Evolutionary conservation across 2,329 filamentous ascomycete species (phyloP).

Genomic region (Atkinsonella hypoxylon): DNA sequence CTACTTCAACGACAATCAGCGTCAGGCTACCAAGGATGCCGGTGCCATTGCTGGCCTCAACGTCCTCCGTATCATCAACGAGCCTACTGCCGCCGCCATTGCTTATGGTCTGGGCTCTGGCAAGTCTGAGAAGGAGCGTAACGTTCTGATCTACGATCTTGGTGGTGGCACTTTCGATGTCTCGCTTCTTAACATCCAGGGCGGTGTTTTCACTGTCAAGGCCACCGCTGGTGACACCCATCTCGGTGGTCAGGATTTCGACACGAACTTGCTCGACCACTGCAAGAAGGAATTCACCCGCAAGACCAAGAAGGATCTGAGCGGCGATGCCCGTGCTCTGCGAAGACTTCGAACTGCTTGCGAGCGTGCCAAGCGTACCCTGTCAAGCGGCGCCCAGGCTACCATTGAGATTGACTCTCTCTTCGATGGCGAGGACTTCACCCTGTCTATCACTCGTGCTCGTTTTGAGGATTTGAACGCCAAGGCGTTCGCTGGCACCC

Average conservation of each 20-base stretch:
- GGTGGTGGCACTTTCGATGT: slow-evolving; percentile 99
- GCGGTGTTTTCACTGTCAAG: slow-evolving; percentile 98
- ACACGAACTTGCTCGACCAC: slow-evolving; percentile 88
- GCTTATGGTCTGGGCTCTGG: slow-evolving; percentile 93
- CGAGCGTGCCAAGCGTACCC: slow-evolving; percentile 98
- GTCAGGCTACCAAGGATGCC: slow-evolving; percentile 98
- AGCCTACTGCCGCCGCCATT: slow-evolving; percentile 95
- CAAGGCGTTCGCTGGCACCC: slow-evolving; percentile 85
- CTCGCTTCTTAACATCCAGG: slow-evolving; percentile 95
- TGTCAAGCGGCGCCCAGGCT: slow-evolving; percentile 94
- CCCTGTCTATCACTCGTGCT: slow-evolving; percentile 92
- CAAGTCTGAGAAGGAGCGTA: slow-evolving; percentile 95
- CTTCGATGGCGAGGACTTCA: slow-evolving; percentile 96
- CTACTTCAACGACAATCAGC: slow-evolving; percentile 99
- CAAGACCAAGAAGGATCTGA: slow-evolving; percentile 66
- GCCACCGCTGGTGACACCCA: slow-evolving; percentile 96
- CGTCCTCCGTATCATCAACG: slow-evolving; percentile 99
- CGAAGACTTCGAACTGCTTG: slow-evolving; percentile 94
- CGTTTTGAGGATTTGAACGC: slow-evolving; percentile 98
- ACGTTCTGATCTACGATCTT: slow-evolving; percentile 98
- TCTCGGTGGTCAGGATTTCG: slow-evolving; percentile 91
- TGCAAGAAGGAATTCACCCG: slow-evolving; percentile 90
- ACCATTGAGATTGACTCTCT: slow-evolving; percentile 98
- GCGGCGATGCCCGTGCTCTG: slow-evolving; percentile 78
- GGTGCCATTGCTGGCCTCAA: slow-evolving; percentile 96